These are phyloP conservation scores for Globisporangium alternatum DNA, from an alignment of 352 stramenopile genomes.

Conservation along the genomic window DNA sequence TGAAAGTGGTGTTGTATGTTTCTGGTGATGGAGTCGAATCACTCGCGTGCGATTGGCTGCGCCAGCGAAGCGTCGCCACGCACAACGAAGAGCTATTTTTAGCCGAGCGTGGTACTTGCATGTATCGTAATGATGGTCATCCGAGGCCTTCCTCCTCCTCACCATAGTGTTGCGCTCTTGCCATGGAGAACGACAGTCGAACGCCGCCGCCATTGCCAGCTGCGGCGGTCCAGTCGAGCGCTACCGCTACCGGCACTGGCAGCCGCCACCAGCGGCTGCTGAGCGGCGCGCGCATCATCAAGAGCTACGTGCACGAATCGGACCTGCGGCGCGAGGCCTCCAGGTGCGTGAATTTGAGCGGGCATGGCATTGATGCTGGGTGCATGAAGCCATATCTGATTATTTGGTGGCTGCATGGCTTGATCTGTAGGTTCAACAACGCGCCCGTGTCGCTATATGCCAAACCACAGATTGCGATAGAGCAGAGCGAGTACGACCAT, in stretches of 20 bases:
- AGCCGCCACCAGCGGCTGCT: constrained; percentile 17
- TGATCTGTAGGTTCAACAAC: constrained; percentile 18
- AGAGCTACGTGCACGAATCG: constrained; percentile 44
- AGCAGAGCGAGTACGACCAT: constrained; percentile 2
- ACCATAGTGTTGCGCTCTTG: background rate
- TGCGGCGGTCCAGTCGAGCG: background rate
- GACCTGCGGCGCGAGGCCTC: constrained; percentile 35
- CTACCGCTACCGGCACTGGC: no score
- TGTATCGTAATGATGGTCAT: background rate
- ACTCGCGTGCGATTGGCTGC: constrained; percentile 14
- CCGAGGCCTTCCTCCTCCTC: background rate
- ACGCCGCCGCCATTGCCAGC: no score
- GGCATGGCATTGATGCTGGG: background rate
- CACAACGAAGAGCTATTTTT: background rate
- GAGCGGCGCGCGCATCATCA: constrained; percentile 39
- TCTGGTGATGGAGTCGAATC: constrained; percentile 1
- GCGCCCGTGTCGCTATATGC: constrained; percentile 18
- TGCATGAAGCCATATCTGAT: background rate
- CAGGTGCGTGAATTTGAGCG: constrained; percentile 19
- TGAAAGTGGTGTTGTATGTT: background rate
- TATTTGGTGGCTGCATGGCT: constrained; percentile 16
- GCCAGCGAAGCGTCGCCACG: background rate
- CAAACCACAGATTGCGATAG: background rate
- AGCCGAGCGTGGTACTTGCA: background rate
- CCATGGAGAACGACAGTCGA: background rate